A percentile compares a stretch with the other conserved stretches of the same genome.
These are phyloP conservation scores for Triticum urartu DNA, from an alignment of 176 grass and related monocot species.

Conservation along the genomic window DNA sequence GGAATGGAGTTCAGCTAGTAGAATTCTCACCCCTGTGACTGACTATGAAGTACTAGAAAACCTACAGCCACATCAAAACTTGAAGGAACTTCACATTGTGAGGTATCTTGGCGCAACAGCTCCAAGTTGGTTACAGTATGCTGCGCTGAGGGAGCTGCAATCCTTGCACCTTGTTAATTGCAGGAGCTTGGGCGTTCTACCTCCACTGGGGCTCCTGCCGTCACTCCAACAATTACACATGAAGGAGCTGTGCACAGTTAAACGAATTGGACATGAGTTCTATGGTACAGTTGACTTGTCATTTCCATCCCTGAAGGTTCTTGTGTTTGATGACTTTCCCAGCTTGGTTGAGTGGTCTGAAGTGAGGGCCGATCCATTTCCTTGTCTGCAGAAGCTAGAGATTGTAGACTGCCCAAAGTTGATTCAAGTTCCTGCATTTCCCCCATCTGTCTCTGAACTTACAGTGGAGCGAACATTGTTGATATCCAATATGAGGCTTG, in stretches of 20 bases:
- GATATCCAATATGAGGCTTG: background rate
- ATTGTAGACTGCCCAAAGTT: constrained; percentile 23
- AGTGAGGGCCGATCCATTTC: background rate
- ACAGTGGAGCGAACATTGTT: background rate
- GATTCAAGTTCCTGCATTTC: background rate
- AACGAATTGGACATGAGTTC: background rate
- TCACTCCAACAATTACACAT: constrained; percentile 29
- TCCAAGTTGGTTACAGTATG: constrained; percentile 15
- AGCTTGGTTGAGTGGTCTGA: constrained; percentile 9
- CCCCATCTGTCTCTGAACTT: background rate
- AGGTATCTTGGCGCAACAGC: constrained; percentile 19
- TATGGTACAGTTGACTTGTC: background rate
- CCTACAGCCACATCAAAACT: constrained; percentile 21
- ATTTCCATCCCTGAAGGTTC: constrained; percentile 21
- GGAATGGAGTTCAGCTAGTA: constrained; percentile 27
- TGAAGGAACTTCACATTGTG: constrained; percentile 29
- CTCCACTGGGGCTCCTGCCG: constrained; percentile 32
- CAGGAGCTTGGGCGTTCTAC: constrained; percentile 18
- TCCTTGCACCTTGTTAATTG: constrained; percentile 29
- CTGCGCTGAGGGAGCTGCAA: background rate
- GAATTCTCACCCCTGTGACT: background rate
- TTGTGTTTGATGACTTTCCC: constrained; percentile 14
- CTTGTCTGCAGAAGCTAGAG: background rate
- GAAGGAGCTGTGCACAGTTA: constrained; percentile 17
- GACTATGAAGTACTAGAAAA: constrained; percentile 20